A percentile compares a stretch with the other conserved stretches of the same genome.
Evolutionary conservation across 2,329 filamentous ascomycete genomes (phyloP).

Genomic region (Pyrenochaeta sp.): DNA sequence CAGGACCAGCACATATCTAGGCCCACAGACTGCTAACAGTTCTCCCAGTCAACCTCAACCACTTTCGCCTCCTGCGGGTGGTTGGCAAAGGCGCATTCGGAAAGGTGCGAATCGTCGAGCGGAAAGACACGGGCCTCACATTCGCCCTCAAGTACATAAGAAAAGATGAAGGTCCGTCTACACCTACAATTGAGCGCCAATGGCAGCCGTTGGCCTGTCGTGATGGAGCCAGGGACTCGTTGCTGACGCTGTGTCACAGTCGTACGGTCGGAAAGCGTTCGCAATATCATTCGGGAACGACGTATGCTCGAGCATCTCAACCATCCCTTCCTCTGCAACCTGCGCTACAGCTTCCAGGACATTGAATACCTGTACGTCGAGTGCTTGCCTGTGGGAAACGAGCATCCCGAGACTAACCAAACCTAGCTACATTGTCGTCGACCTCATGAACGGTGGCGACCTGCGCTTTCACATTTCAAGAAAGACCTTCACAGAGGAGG

Average conservation of each 20-base stretch:
- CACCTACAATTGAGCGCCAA: slow-evolving; percentile 6
- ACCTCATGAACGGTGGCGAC: slow-evolving; percentile 97
- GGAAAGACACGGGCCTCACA: slow-evolving; percentile 90
- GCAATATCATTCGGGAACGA: slow-evolving; percentile 96
- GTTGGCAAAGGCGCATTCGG: slow-evolving; percentile 98
- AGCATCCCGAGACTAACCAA: slow-evolving; percentile 18
- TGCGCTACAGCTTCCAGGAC: slow-evolving; percentile 99
- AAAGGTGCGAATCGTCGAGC: slow-evolving; percentile 97
- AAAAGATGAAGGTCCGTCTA: slow-evolving; percentile 87
- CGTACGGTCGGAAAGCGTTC: slow-evolving; percentile 94
- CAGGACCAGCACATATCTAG: too few relatives aligned
- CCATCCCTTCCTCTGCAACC: slow-evolving; percentile 96
- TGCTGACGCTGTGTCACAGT: slow-evolving; percentile 64
- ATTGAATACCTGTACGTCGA: slow-evolving; percentile 92
- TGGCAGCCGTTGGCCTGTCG: not conserved
- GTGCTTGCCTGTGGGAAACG: not conserved
- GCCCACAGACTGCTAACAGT: too few relatives aligned
- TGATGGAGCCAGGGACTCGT: slow-evolving; percentile 10
- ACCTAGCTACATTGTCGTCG: slow-evolving; percentile 84
- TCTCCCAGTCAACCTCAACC: slow-evolving; percentile 85
- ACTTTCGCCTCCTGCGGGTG: slow-evolving; percentile 93
- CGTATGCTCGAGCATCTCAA: slow-evolving; percentile 98
- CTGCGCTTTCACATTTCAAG: slow-evolving; percentile 96
- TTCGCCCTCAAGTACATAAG: slow-evolving; percentile 98
- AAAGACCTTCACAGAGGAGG: slow-evolving; percentile 97